Evolutionary conservation across 192 early-diverging fungal genomes (phyloP), one percentile per base, ranked within the genome.

Genomic region (Coemansia sp.): DNA sequence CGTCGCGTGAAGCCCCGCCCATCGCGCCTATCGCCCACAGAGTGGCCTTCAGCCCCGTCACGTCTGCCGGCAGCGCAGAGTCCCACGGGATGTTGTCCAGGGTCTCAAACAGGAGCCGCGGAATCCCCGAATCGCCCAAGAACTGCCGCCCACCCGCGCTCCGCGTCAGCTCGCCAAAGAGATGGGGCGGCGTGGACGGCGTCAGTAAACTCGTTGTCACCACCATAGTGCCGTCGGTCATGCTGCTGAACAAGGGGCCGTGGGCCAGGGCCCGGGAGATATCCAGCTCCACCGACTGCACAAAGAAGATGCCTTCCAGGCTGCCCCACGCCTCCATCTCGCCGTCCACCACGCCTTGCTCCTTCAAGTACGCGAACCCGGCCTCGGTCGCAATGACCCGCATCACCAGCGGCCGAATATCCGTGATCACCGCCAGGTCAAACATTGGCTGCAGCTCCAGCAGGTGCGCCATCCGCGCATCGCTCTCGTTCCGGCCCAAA

Each of bases 271-370:
- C 64, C 2, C 64, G 59, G 17, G 64, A 57, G 20, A 75, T 39
- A 25, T 75, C 71, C 16, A 75, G 51, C 28, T 75, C 71, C 5
- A 75, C 35, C n/a, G 56, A 48, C 34, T 75, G 71, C 41, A 75
- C 64, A 28, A 56, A 51, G 30, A 52, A 64, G 18, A 75, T 67
- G 5, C 71, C 71, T 48, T 75, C 71, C 5, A 67, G 42, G 1
- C 64, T 56, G 4, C 64, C 71, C 71, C 71, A 75, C 11, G 64
- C 52, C 16, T 67, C 64, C 71, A 75, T 75, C 42, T 75, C 71
- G 51, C 55, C 56, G 20, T 67, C 71, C 0, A 75, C 56, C 0
- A 75, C 44, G 6, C 64, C 71, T 25, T 64, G 71, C 2, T 42
- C 44, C 17, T 44, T 34, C 16, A 67, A 45, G 17, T 60, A 75